Evolutionary conservation across 441 rosid species (phyloP), one percentile per base, ranked within the genome.

Genomic region (Mallotus repandus): DNA sequence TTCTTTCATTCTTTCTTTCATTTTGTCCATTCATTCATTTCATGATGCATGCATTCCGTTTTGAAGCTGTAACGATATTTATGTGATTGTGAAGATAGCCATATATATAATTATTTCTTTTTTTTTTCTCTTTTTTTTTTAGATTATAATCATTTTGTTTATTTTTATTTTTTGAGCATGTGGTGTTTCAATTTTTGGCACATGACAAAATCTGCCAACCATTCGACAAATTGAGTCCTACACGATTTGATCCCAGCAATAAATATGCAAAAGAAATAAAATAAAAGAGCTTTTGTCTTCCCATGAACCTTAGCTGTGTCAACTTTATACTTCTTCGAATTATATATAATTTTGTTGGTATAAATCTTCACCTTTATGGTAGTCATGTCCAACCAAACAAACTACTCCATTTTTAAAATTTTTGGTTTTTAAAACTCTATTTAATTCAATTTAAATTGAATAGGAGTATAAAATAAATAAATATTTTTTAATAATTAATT

Each of bases 31-130:
- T 79, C 78, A 76, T 79, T 80, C 81, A 74, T 59, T 71, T 69
- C 81, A 76, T 60, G 80, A 78, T 76, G 82, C 79, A 76, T 77
- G 56, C 61, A 79, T 84, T 78, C 88, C 80, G 88, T 83, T 81
- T 72, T 29, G 74, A 49, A 79, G 66, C 62, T 70, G 79, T 59
- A 71, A 77, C 62, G 58, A 65, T 38, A 59, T 21, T 1, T 29
- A 29, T 29, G 32, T 2, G 32, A 29, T 29, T 29, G 43, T 32
- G 41, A 70, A 66, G 41, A 61, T 66, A 45, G 60, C 41, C 16
- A 48, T n/a, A n/a, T n/a, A n/a, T n/a, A n/a, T 32, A 9, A 18
- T 58, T 18, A 21, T 48, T 63, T 77, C 46, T 32, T 38, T 54
- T 15, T 38, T 38, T 0, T 29, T 3, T 21, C n/a, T 5, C 5